Percentiles rank a stretch among this genome's conserved stretches.
phyloP scores from a whole-genome alignment of 2,329 filamentous ascomycete species.

The Apiospora kogelbergensis region DNA sequence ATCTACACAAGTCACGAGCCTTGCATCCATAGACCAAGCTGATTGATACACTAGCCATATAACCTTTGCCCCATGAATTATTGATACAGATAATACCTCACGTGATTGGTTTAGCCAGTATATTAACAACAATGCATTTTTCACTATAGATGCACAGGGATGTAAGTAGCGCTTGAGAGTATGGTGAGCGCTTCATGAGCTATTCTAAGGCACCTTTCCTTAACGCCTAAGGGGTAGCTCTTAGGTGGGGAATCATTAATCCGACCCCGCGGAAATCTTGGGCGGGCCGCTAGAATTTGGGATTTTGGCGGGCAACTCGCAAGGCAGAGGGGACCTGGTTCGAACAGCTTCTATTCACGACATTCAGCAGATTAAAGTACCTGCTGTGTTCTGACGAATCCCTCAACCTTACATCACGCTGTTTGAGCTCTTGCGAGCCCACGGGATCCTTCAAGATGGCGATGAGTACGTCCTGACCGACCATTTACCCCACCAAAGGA shows the following conservation, averaged over 20 bases:
- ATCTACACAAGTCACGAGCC: too few relatives aligned
- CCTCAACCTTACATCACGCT: not conserved
- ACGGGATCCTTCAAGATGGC: slow-evolving; percentile 47
- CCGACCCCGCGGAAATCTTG: slow-evolving; percentile 10
- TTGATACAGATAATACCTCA: too few relatives aligned
- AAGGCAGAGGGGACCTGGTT: not conserved
- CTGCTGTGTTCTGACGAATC: not conserved
- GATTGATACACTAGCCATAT: too few relatives aligned
- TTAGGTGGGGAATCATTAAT: slow-evolving; percentile 10
- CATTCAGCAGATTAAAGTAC: not conserved
- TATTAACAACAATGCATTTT: not conserved
- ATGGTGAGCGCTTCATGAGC: not conserved
- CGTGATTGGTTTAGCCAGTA: not conserved
- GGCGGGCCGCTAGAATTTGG: slow-evolving; percentile 10
- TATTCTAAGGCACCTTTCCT: not conserved
- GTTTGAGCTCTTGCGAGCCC: slow-evolving; percentile 30
- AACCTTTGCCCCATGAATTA: too few relatives aligned
- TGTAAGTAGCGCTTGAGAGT: not conserved
- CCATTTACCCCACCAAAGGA: slow-evolving; percentile 20
- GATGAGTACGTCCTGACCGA: slow-evolving; percentile 50
- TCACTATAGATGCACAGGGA: not conserved
- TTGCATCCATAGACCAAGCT: too few relatives aligned
- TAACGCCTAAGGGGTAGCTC: not conserved
- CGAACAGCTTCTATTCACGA: slow-evolving; percentile 7
- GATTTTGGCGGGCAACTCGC: slow-evolving; percentile 10